Conservation (phyloP, 2,329 filamentous ascomycete species). For the Orbilia blumenaviensis region DNA sequence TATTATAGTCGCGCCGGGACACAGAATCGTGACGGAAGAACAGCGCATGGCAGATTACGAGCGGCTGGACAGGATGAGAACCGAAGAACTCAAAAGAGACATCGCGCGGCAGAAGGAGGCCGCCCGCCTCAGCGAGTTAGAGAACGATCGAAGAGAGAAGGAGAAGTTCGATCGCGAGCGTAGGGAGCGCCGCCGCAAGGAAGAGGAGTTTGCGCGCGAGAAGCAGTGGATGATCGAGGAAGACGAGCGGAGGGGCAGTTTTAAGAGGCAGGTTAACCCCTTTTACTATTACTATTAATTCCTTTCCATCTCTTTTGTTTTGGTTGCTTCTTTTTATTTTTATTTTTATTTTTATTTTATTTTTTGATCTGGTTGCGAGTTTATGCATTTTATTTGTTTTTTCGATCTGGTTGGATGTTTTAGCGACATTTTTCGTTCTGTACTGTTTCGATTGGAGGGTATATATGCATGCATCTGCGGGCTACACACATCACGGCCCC, state of each 20-base stretch:
- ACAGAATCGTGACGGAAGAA: constrained; percentile 39
- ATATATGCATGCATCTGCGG: constrained; percentile 11
- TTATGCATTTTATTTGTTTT: neutral
- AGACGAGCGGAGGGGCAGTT: constrained; percentile 17
- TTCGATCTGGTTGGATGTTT: constrained; percentile 8
- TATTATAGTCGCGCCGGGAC: constrained; percentile 33
- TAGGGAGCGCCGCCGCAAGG: constrained; percentile 34
- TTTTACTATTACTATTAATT: constrained; percentile 31
- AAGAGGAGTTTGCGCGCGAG: constrained; percentile 38
- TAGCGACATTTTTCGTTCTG: neutral
- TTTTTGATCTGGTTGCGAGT: neutral
- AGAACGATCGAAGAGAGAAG: constrained; percentile 41
- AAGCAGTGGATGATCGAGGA: constrained; percentile 34
- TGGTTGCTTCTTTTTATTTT: constrained; percentile 1
- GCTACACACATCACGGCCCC: no score
- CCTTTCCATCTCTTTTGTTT: neutral
- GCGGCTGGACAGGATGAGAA: constrained; percentile 33
- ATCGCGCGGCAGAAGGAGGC: constrained; percentile 42
- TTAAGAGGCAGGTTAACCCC: constrained; percentile 47
- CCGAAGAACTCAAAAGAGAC: constrained; percentile 27
- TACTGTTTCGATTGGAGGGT: neutral
- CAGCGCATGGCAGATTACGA: constrained; percentile 51
- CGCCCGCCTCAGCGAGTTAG: constrained; percentile 35
- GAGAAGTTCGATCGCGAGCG: constrained; percentile 49
- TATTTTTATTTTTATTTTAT: neutral